Evolutionary conservation across 176 grass and related monocot genomes (phyloP).

Genomic region (Cenchrus americanus): DNA sequence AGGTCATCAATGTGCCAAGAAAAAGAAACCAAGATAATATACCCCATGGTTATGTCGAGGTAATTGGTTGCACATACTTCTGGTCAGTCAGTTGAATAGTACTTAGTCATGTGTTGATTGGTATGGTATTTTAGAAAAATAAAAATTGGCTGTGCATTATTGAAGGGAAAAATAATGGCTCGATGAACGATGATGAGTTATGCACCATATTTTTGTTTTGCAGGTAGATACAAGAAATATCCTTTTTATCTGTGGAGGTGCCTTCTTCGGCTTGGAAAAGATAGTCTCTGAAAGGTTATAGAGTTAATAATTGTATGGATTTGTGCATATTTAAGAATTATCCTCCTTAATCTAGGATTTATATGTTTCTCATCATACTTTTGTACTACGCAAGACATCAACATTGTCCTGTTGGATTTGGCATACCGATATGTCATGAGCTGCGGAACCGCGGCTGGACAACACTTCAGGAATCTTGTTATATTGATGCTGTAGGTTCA

Average conservation of each 20-base stretch:
- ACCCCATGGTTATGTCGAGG: slow-evolving; percentile 49
- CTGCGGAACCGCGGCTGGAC: slow-evolving; percentile 38
- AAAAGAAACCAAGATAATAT: slow-evolving; percentile 55
- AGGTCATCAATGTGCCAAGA: slow-evolving; percentile 74
- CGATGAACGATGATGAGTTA: background rate
- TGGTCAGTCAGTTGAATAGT: background rate
- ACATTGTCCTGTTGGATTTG: slow-evolving; percentile 61
- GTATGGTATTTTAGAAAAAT: background rate
- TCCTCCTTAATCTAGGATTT: slow-evolving; percentile 3
- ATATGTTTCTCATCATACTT: slow-evolving; percentile 27
- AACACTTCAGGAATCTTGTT: slow-evolving; percentile 44
- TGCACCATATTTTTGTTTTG: slow-evolving; percentile 40
- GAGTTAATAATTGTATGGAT: slow-evolving; percentile 19
- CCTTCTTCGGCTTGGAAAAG: slow-evolving; percentile 72
- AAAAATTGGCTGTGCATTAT: background rate
- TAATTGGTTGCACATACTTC: slow-evolving; percentile 25
- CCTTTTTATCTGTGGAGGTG: slow-evolving; percentile 85
- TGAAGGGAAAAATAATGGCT: background rate
- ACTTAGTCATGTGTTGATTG: background rate
- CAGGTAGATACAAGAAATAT: slow-evolving; percentile 77
- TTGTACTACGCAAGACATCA: slow-evolving; percentile 49
- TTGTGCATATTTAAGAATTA: slow-evolving; percentile 28
- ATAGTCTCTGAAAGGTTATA: slow-evolving; percentile 66
- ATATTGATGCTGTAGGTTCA: slow-evolving; percentile 50
- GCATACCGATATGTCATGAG: slow-evolving; percentile 46